Evolutionary conservation across 1,139 yeast genomes (phyloP), one percentile per base, ranked within the genome.

Genomic region (Kodamaea ohmeri): DNA sequence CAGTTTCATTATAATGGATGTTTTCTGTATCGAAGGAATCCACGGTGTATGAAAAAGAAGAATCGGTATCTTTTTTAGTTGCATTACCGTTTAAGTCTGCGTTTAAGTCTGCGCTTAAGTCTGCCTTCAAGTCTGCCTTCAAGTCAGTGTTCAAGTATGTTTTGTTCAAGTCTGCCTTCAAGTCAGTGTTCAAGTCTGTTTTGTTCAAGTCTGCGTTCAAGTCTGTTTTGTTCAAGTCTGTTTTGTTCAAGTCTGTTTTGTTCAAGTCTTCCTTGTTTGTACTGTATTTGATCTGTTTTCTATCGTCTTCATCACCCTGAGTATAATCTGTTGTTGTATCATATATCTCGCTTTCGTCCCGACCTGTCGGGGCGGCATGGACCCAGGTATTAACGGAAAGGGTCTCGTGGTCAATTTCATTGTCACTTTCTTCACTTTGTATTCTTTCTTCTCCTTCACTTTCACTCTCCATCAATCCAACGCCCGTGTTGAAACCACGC

Each of bases 401-500:
- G n/a, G 14, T 27, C 19, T 27, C 9, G 17, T 25, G 30, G 13
- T 34, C 38, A 2, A 20, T 33, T 5, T 31, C 39, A 3, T 33
- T 35, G 32, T 29, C 33, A 21, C 22, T n/a, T n/a, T n/a, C n/a
- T n/a, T n/a, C n/a, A n/a, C n/a, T n/a, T n/a, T n/a, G n/a, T n/a
- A n/a, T n/a, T n/a, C n/a, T n/a, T n/a, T n/a, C n/a, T n/a, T n/a
- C n/a, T n/a, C n/a, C n/a, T n/a, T n/a, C n/a, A n/a, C n/a, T 25
- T 4, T 34, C 41, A 18, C 32, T 27, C 14, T 25, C 38, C 25
- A 25, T 27, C 34, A 31, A 25, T 41, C 38, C 30, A 38, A 31
- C 22, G 41, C 40, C 18, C 37, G 46, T 34, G 30, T 37, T 45
- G 32, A 46, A 46, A 6, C 44, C 49, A 13, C 44, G 36, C 28